Conservation (phyloP, 2,329 filamentous ascomycete species). For the Calonectria hongkongensis region DNA sequence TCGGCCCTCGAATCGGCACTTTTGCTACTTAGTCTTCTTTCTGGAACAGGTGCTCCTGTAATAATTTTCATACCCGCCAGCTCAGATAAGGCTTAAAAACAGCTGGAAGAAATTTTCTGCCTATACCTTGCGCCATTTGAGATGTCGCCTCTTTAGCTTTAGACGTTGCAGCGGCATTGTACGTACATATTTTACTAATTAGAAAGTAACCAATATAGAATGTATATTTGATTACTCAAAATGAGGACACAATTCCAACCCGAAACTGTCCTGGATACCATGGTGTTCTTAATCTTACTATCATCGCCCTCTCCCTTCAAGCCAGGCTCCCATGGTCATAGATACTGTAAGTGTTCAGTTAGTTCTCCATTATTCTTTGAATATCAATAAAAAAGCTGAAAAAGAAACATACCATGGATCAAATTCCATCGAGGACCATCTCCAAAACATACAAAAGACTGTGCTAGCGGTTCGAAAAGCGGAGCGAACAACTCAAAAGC, state of each 20-base stretch:
- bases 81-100: neutral
- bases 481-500: conserved; percentile 40
- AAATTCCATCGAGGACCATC: conserved; percentile 43
- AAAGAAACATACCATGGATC: neutral
- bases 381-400: too few species aligned
- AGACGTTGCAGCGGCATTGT: neutral
- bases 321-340: conserved; percentile 34
- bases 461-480: conserved; percentile 46
- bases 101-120: neutral
- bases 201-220: neutral
- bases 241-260: neutral
- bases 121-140: neutral
- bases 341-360: conserved; percentile 9
- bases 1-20: conserved; percentile 52
- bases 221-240: neutral
- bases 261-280: neutral
- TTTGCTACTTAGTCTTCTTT: conserved; percentile 37
- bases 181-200: conserved; percentile 10
- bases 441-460: conserved; percentile 53
- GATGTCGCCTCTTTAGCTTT: neutral
- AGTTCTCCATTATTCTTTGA: too few species aligned
- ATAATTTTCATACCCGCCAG: too few species aligned
- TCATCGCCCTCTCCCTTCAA: neutral
- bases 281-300: neutral
- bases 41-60: too few species aligned